Conservation (phyloP, 257 asterid genomes). For the Gynochthodes officinalis region DNA sequence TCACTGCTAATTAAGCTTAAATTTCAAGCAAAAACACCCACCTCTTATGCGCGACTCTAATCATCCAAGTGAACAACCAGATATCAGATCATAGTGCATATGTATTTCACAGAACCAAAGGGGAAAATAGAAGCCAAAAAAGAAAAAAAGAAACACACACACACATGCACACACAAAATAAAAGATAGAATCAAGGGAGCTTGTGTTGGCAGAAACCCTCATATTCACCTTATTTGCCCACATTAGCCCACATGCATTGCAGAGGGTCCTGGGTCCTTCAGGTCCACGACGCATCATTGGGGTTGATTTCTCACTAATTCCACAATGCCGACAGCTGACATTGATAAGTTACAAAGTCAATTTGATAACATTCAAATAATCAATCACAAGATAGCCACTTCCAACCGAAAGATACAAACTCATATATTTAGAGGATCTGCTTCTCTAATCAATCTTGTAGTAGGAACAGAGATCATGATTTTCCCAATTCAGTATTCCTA, state of each 20-base stretch:
- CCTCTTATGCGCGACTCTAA: background rate
- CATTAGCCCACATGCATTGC: conserved; percentile 86
- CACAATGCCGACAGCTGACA: conserved; percentile 75
- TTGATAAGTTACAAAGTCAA: background rate
- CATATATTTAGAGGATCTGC: too few relatives aligned
- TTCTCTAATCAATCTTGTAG: too few relatives aligned
- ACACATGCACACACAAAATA: too few relatives aligned
- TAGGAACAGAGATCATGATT: too few relatives aligned
- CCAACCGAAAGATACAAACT: background rate
- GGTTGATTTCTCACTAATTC: conserved; percentile 59
- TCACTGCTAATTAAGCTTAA: background rate
- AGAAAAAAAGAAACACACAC: too few relatives aligned
- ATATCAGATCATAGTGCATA: background rate
- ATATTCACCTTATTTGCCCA: conserved; percentile 76
- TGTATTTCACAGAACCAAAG: too few relatives aligned
- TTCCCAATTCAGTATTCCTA: too few relatives aligned
- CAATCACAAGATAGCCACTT: background rate
- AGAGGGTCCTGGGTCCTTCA: conserved; percentile 80
- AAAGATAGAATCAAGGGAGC: too few relatives aligned
- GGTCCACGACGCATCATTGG: conserved; percentile 94
- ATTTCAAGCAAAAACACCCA: background rate
- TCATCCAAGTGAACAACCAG: background rate
- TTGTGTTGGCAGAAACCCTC: background rate
- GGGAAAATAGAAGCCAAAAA: background rate
- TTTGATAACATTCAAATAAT: background rate